These are phyloP conservation scores for Leptodermis oblonga DNA, from an alignment of 257 asterid genomes.

Conservation along the genomic window DNA sequence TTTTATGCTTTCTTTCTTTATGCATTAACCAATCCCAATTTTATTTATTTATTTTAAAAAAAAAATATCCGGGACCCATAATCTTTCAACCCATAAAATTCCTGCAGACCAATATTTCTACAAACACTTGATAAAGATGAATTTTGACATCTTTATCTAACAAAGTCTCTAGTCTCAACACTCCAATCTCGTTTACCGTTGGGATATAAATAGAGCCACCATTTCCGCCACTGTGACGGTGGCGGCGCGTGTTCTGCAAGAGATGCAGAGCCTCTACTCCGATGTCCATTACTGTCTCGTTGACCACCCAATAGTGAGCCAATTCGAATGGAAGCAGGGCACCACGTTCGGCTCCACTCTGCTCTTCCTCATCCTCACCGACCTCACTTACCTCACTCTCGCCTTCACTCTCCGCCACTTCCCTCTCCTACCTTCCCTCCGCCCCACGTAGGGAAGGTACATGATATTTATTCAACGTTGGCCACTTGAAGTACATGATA, in stretches of 20 bases:
- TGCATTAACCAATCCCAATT: no score
- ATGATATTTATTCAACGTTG: no score
- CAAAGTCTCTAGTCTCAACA: neutral
- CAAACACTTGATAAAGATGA: no score
- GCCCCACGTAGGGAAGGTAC: no score
- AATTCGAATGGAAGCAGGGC: constrained; percentile 64
- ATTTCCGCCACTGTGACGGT: neutral
- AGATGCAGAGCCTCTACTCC: constrained; percentile 42
- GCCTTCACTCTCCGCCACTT: constrained; percentile 47
- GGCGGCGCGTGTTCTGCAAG: constrained; percentile 46
- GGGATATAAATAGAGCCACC: no score
- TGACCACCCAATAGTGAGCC: constrained; percentile 53
- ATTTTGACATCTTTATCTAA: neutral
- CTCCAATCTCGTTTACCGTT: neutral
- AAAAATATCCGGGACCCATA: no score
- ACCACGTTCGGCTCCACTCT: constrained; percentile 59
- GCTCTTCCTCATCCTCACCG: constrained; percentile 48
- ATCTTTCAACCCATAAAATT: no score
- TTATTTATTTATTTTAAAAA: no score
- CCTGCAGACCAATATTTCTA: no score
- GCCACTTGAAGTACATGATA: no score
- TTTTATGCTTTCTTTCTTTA: no score
- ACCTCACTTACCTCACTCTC: constrained; percentile 54
- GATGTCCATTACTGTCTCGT: constrained; percentile 54
- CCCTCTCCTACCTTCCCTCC: constrained; percentile 35